Base-by-base conservation (phyloP, 257 asterid species). In the Solanum acaule region DNA sequence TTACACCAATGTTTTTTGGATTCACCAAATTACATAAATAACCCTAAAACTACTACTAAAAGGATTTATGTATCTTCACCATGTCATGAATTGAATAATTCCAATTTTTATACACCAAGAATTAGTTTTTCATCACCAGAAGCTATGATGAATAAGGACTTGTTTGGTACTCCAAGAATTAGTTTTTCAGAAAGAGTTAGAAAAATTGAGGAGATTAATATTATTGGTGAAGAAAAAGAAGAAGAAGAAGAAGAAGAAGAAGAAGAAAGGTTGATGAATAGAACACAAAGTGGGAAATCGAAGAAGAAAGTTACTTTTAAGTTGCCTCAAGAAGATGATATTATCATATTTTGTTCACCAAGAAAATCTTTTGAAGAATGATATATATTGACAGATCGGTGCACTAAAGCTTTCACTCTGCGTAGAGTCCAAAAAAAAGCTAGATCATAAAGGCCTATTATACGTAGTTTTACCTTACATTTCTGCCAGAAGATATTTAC, bases 261-360 rank as follows among this genome's bases (percentile, higher is more conserved):
- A 27, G 87, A 49, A 52, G 87, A 76, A 33, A 81, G 83, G 2
- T 8, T 84, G 63, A 78, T 22, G 22, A 63, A 35, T 37, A 61
- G 87, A 87, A 67, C 87, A 11, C 52, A 72, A 83, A 68, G 56
- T 25, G 38, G 65, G 67, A 89, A 82, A 86, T 29, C 77, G 83
- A 88, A 76, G 29, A 91, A 90, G 88, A 87, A 87, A 87, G 93
- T 91, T 77, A 86, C 61, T 4, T 93, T 91, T 84, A 88, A 40
- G 81, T 70, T 93, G 83, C 94, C 92, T 71, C 88, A 88, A 79
- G 90, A 88, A 65, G 85, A 86, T 89, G 92, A 91, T 56, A 63
- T 73, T 18, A 34, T 84, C 33, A 31, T 84, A 31, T 85, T 88
- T 35, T 88, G 89, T 88, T 76, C 93, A 13, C 91, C 93, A 0